phyloP scores from a whole-genome alignment of 805 yeast species.

The Wickerhamiella occidentalis region DNA sequence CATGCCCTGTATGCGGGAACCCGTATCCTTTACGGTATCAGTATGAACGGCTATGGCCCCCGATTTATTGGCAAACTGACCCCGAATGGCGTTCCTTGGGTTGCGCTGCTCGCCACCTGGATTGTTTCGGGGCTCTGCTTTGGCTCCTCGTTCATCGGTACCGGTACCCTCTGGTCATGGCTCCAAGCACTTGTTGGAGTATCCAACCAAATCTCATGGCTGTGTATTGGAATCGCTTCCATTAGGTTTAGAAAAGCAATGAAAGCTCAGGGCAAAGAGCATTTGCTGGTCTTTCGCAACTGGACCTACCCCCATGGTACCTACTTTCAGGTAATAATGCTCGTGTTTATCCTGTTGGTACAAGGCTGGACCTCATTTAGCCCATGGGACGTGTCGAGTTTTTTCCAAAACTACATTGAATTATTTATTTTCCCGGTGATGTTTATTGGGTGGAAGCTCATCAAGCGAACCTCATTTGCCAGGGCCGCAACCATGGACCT shows the following conservation, averaged over 20 bases:
- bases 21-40: constrained; percentile 48
- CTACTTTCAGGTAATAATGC: constrained; percentile 35
- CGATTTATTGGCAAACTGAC: constrained; percentile 35
- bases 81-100: constrained; percentile 41
- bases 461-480: constrained; percentile 52
- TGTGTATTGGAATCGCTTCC: constrained; percentile 42
- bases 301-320: constrained; percentile 42
- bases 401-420: constrained; percentile 57
- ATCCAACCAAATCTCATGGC: constrained; percentile 54
- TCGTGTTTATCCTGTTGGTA: constrained; percentile 39
- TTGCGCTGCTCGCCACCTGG: constrained; percentile 40
- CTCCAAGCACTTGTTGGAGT: constrained; percentile 50
- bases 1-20: constrained; percentile 55
- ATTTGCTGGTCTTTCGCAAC: constrained; percentile 37
- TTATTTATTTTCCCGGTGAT: constrained; percentile 41
- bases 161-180: constrained; percentile 42
- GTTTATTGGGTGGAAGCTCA: constrained; percentile 45
- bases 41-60: constrained; percentile 50
- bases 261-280: constrained; percentile 32
- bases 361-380: constrained; percentile 55
- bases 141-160: constrained; percentile 44
- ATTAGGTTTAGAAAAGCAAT: constrained; percentile 42
- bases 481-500: constrained; percentile 62
- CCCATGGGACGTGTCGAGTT: constrained; percentile 54
- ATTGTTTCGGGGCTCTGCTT: constrained; percentile 45